A percentile compares a stretch with the other conserved stretches of the same genome.
Conservation (phyloP, 2,329 filamentous ascomycete species). For the Ophiostoma himal-ulmi region DNA sequence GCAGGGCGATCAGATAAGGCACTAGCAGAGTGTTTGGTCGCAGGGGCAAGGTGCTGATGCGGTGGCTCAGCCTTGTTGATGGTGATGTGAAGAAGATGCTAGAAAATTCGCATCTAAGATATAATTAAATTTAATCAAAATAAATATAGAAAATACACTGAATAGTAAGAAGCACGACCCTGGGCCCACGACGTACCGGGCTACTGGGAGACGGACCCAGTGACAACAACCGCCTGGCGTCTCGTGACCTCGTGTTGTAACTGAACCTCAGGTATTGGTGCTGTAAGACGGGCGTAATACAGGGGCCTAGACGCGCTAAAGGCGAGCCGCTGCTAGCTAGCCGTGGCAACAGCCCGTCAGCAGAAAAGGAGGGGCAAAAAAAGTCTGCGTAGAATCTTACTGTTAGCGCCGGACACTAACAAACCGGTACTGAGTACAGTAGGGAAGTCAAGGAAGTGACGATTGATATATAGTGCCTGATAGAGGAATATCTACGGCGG, state of each 20-base stretch:
- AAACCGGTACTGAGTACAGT: neutral
- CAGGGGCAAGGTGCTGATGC: neutral
- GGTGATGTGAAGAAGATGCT: conserved; percentile 4
- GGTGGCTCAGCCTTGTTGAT: conserved; percentile 6
- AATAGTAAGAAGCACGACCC: neutral
- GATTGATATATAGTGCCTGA: neutral
- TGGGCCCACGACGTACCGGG: neutral
- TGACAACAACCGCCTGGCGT: neutral
- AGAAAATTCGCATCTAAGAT: neutral
- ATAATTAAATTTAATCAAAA: neutral
- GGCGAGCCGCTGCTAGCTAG: conserved; percentile 10
- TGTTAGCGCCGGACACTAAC: conserved; percentile 2
- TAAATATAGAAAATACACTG: neutral
- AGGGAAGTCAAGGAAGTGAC: neutral
- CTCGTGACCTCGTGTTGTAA: neutral
- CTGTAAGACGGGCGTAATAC: neutral
- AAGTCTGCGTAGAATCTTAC: conserved; percentile 17
- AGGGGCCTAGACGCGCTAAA: conserved; percentile 11
- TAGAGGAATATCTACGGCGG: neutral
- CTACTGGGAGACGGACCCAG: conserved; percentile 1
- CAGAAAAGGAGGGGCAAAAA: conserved; percentile 21
- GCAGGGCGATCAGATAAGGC: neutral
- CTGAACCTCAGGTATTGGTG: neutral
- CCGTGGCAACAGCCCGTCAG: conserved; percentile 1
- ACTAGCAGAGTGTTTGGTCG: neutral